A percentile compares a stretch with the other conserved stretches of the same genome.
Conservation (phyloP, 768 basidiomycete genomes). For the Russula brevipes region DNA sequence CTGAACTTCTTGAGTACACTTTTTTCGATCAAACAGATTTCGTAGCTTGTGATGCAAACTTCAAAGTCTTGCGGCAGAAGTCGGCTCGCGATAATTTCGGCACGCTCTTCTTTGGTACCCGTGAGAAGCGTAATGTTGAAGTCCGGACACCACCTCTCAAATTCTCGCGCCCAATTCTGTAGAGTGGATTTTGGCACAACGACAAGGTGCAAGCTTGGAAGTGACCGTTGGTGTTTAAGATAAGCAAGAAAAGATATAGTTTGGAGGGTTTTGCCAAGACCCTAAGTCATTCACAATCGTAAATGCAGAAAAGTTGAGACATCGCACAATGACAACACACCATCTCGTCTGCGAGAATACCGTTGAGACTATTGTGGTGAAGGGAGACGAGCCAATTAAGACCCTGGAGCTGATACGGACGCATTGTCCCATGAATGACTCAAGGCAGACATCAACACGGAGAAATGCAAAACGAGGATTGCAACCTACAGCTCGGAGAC, state of each 20-base stretch:
- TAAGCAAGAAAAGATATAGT: conserved; percentile 97
- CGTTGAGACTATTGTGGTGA: conserved; percentile 94
- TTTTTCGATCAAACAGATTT: conserved; percentile 95
- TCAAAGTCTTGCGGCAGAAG: conserved; percentile 88
- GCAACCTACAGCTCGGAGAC: conserved; percentile 71
- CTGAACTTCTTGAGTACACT: conserved; percentile 88
- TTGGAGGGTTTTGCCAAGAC: conserved; percentile 96
- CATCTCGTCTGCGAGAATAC: conserved; percentile 98
- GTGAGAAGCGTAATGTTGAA: conserved; percentile 77
- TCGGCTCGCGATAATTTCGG: conserved; percentile 67
- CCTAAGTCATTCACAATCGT: conserved; percentile 41
- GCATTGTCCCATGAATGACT: conserved; percentile 90
- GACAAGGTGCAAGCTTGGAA: conserved; percentile 82
- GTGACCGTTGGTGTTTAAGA: conserved; percentile 76
- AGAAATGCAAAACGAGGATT: not conserved
- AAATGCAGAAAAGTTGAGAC: conserved; percentile 13
- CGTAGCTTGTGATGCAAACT: conserved; percentile 93
- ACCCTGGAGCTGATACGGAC: conserved; percentile 92
- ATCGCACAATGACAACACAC: conserved; percentile 30
- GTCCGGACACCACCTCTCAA: conserved; percentile 85
- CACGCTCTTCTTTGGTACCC: conserved; percentile 86
- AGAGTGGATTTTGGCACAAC: conserved; percentile 98
- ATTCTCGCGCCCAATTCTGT: conserved; percentile 96
- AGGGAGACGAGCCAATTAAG: conserved; percentile 96
- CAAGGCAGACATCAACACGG: not conserved